Conservation (phyloP, 129 eudicot genomes). For the Artemisia annua region DNA sequence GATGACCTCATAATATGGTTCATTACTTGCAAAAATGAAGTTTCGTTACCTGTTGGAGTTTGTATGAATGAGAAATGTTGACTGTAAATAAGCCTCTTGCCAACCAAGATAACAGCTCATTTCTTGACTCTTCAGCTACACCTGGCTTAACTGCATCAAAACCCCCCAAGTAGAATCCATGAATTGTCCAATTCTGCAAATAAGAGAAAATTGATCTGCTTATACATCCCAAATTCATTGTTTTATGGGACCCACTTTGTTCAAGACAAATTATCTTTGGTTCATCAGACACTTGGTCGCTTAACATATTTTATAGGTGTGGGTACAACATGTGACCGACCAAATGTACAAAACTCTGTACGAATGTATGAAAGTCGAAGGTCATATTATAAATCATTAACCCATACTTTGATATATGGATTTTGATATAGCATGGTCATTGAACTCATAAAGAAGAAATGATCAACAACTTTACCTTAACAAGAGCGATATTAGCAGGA, state of each 20-base stretch:
- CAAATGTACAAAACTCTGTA: no score
- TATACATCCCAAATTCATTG: not conserved
- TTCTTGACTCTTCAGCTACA: conserved; percentile 68
- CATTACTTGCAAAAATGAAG: not conserved
- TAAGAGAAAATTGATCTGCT: not conserved
- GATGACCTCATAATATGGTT: not conserved
- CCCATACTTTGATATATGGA: no score
- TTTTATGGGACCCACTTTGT: no score
- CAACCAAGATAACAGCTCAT: conserved; percentile 83
- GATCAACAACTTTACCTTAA: conserved; percentile 57
- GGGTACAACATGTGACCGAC: no score
- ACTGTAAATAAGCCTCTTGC: conserved; percentile 66
- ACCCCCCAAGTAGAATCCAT: conserved; percentile 97
- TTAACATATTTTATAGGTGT: not conserved
- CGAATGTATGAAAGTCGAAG: no score
- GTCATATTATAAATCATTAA: no score
- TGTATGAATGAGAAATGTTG: conserved; percentile 68
- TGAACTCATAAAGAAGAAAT: no score
- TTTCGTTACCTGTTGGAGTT: conserved; percentile 54
- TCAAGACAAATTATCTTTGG: no score
- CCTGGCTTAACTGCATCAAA: conserved; percentile 51
- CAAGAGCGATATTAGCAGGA: conserved; percentile 93
- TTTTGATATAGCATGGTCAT: no score
- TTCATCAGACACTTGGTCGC: no score
- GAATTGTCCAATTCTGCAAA: conserved; percentile 91